These are phyloP conservation scores for Gomphus bonarii DNA, from an alignment of 1,284 basidiomycete genomes.

Conservation along the genomic window DNA sequence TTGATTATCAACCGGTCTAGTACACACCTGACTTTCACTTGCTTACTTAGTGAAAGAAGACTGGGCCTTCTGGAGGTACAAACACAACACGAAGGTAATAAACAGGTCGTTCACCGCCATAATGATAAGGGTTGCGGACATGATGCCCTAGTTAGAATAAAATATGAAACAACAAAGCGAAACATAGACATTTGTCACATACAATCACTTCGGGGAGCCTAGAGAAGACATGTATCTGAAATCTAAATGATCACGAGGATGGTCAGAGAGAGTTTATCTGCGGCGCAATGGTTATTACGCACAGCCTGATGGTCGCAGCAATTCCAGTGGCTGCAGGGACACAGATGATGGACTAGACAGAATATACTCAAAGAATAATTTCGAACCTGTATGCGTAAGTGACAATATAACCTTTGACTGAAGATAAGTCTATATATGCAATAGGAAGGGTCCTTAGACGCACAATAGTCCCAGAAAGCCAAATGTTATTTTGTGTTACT, in stretches of 20 bases:
- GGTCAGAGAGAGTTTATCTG: neutral
- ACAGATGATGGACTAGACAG: neutral
- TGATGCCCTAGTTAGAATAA: neutral
- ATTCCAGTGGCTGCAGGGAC: neutral
- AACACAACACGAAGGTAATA: slow-evolving; percentile 4
- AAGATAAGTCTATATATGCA: neutral
- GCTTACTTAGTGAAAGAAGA: slow-evolving; percentile 3
- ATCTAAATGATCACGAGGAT: neutral
- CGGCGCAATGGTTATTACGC: neutral
- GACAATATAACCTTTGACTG: neutral
- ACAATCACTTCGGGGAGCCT: slow-evolving; percentile 2
- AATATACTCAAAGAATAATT: neutral
- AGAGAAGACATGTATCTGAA: slow-evolving; percentile 4
- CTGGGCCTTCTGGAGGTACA: neutral
- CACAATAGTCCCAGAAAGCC: slow-evolving; percentile 1
- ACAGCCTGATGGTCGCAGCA: neutral
- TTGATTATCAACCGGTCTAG: neutral
- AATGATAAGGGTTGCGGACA: slow-evolving; percentile 6
- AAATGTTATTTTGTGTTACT: neutral
- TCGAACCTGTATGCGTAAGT: slow-evolving; percentile 4
- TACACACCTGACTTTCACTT: neutral
- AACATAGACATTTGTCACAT: neutral
- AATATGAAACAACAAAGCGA: neutral
- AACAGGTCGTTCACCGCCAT: slow-evolving; percentile 10
- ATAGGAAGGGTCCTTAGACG: neutral